These are phyloP conservation scores for Plasmodium sp. DNA, from an alignment of 169 alveolate species.

Conservation along the genomic window DNA sequence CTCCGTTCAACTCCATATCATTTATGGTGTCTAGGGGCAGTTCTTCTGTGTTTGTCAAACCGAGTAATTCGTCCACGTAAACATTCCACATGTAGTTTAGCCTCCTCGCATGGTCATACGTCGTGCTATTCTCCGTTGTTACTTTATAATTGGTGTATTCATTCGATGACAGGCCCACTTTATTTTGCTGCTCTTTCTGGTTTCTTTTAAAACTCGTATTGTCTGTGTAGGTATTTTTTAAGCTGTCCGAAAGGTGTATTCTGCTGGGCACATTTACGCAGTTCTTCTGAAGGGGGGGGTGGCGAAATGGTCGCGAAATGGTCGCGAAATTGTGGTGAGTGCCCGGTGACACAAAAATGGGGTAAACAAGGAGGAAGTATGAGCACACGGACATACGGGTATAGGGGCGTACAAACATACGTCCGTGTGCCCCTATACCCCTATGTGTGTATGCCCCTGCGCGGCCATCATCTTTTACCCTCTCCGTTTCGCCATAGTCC, in stretches of 20 bases:
- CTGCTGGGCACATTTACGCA: not conserved
- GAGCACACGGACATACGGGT: not conserved
- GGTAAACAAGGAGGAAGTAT: not conserved
- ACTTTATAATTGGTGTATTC: slow-evolving; percentile 47
- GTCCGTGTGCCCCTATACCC: too few species aligned
- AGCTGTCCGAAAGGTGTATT: not conserved
- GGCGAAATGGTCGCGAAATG: not conserved
- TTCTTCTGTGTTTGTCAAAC: slow-evolving; percentile 11
- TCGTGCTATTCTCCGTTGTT: not conserved
- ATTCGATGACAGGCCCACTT: slow-evolving; percentile 61
- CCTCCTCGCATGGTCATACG: slow-evolving; percentile 63
- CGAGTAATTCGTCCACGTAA: slow-evolving; percentile 50
- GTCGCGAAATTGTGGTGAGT: not conserved
- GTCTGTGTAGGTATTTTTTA: slow-evolving; percentile 1
- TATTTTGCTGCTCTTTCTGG: not conserved
- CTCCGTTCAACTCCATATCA: slow-evolving; percentile 75
- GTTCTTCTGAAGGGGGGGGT: not conserved
- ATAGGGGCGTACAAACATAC: not conserved
- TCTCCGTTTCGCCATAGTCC: not conserved
- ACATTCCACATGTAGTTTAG: slow-evolving; percentile 56
- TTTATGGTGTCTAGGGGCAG: slow-evolving; percentile 31
- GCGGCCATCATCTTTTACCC: slow-evolving; percentile 11
- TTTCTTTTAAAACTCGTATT: not conserved
- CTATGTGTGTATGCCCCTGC: not conserved
- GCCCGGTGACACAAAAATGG: not conserved